A percentile compares a stretch with the other conserved stretches of the same genome.
Evolutionary conservation across 768 basidiomycete genomes (phyloP).

Genomic region (Leccinum disarticulatum): DNA sequence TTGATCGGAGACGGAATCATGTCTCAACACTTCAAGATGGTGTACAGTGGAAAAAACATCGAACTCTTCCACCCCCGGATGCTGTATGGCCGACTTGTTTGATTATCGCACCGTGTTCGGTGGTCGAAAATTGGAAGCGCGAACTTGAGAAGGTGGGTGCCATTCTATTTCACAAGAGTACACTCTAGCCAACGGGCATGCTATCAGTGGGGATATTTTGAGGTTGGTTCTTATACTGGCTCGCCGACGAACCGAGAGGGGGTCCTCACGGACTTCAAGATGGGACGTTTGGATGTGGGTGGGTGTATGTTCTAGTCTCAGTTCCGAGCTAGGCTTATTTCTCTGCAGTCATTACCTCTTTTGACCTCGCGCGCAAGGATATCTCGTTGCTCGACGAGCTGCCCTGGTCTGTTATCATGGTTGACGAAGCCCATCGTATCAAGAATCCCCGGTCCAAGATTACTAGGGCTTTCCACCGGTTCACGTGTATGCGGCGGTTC

Average conservation of each 20-base stretch:
- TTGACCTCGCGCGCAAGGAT: constrained; percentile 70
- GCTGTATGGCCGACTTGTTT: constrained; percentile 83
- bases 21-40: constrained; percentile 68
- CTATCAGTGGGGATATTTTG: constrained; percentile 90
- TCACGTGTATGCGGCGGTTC: constrained; percentile 67
- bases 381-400: constrained; percentile 69
- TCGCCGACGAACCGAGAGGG: constrained; percentile 48
- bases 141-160: constrained; percentile 75
- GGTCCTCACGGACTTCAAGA: constrained; percentile 68
- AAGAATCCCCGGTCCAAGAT: constrained; percentile 76
- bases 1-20: constrained; percentile 61
- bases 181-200: not conserved
- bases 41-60: constrained; percentile 48
- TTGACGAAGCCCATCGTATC: constrained; percentile 90
- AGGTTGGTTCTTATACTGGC: constrained; percentile 72
- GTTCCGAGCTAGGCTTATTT: not conserved
- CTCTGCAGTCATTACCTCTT: constrained; percentile 71
- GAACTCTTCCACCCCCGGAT: constrained; percentile 63
- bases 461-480: constrained; percentile 67
- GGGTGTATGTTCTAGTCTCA: constrained; percentile 27
- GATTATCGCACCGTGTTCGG: constrained; percentile 82
- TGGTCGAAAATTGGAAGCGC: constrained; percentile 86
- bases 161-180: not conserved
- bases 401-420: constrained; percentile 69
- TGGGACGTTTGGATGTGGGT: constrained; percentile 86